Evolutionary conservation across 768 basidiomycete genomes (phyloP).

Genomic region (Lactifluus pinguis): DNA sequence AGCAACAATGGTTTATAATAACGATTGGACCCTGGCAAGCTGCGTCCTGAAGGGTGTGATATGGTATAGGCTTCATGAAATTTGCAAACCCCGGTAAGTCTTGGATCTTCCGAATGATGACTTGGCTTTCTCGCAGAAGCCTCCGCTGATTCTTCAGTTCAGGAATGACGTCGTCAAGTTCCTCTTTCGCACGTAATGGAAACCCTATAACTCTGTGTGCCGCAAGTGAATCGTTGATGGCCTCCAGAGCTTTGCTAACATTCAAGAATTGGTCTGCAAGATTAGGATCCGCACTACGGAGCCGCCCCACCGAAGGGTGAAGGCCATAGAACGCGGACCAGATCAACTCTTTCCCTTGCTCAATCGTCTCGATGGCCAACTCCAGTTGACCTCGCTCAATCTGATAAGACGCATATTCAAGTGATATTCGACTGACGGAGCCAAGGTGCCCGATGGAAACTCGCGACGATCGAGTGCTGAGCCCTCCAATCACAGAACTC

Average conservation of each 20-base stretch:
- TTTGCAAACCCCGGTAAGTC: neutral
- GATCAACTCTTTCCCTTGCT: neutral
- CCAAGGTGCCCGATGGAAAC: neutral
- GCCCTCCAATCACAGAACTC: neutral
- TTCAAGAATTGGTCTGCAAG: neutral
- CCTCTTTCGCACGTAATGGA: neutral
- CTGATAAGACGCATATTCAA: neutral
- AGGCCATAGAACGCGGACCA: slow-evolving; percentile 8
- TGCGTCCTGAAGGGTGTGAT: neutral
- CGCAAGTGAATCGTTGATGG: neutral
- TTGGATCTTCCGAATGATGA: neutral
- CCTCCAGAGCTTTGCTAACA: neutral
- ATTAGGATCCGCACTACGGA: neutral
- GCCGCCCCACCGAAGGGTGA: neutral
- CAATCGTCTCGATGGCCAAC: slow-evolving; percentile 2
- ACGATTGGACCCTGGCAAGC: neutral
- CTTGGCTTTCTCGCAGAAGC: neutral
- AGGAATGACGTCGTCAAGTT: neutral
- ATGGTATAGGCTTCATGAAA: neutral
- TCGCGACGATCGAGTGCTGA: neutral
- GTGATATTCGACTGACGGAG: neutral
- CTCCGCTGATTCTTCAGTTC: neutral
- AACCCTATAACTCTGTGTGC: neutral
- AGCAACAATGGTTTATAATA: neutral
- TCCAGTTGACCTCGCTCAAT: neutral